Conservation (phyloP, 2,329 filamentous ascomycete species). For the Chalaropsis ovoidea region DNA sequence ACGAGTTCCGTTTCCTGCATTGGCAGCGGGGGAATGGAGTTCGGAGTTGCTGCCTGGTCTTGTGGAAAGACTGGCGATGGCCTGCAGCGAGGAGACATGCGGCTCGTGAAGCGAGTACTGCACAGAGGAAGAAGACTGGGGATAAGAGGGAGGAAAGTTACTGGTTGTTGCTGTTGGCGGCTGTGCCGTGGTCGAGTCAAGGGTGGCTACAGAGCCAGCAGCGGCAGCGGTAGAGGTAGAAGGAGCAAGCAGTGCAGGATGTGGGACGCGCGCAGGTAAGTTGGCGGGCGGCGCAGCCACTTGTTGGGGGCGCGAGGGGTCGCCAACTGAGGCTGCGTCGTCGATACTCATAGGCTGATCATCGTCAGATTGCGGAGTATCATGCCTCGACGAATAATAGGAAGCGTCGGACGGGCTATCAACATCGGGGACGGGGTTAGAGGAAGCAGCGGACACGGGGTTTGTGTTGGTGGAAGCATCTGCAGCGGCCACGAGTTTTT, state of each 20-base stretch:
- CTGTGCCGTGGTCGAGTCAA: slow-evolving; percentile 17
- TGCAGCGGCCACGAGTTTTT: slow-evolving; percentile 52
- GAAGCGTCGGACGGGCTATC: slow-evolving; percentile 53
- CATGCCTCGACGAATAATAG: slow-evolving; percentile 90
- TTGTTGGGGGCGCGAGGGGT: slow-evolving; percentile 10
- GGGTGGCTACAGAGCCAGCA: slow-evolving; percentile 17
- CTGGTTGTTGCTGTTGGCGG: slow-evolving; percentile 18
- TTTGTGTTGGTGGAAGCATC: slow-evolving; percentile 17
- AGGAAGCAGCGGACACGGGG: slow-evolving; percentile 29
- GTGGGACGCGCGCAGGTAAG: no score
- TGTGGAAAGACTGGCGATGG: slow-evolving; percentile 13
- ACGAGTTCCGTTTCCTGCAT: not conserved
- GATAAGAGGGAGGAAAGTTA: slow-evolving; percentile 23
- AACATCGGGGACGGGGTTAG: slow-evolving; percentile 21
- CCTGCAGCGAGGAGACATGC: slow-evolving; percentile 14
- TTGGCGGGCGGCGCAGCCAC: not conserved
- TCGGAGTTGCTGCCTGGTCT: slow-evolving; percentile 14
- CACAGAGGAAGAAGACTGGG: not conserved
- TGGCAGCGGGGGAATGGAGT: not conserved
- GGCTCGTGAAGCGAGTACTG: slow-evolving; percentile 17
- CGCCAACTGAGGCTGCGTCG: slow-evolving; percentile 24
- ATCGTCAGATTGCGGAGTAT: slow-evolving; percentile 52
- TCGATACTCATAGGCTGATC: slow-evolving; percentile 23
- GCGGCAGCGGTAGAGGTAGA: slow-evolving; percentile 4
- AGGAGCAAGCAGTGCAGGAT: not conserved